Evolutionary conservation across 2,329 filamentous ascomycete species (phyloP), one percentile per base, ranked within the genome.

Genomic region (Trichoderma sp.): DNA sequence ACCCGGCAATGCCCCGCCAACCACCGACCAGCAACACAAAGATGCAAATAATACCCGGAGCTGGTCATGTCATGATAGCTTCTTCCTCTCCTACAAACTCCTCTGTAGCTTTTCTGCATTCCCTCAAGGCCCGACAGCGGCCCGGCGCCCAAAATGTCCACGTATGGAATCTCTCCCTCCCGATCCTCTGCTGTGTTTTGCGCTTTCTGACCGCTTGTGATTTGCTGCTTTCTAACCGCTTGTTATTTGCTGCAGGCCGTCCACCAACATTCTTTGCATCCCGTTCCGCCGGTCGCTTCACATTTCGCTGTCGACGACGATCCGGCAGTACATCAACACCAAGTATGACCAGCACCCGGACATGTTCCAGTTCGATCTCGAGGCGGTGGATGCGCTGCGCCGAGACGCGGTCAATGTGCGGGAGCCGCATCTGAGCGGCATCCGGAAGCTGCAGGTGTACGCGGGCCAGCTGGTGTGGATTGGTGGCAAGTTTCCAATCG

Each of bases 281-380:
- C 95, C 96, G 9, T 98, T 98, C 85, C 94, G 96, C 80, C 94
- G 93, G 82, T 96, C 95, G 69, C 91, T 93, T 78, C 89, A 93
- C 75, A 88, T 98, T 56, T 93, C 93, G 76, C 89, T 98, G 77
- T 93, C 94, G 74, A 88, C 91, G 77, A 93, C 95, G 67, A 95
- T 99, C 83, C 95, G 94, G 78, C 93, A 97, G 83, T 98, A 99
- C 87, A 98, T 99, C 81, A 97, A 95, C 77, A 93, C 91, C 84
- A 98, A 98, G 89, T 98, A 98, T 92, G 96, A 98, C 85, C 97
- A 99, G 83, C 96, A 98, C 83, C 96, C 97, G 41, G 95, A 98
- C 84, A 97, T 98, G 93, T 99, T 99, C 85, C 91, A 91, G 77
- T 90, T 94, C 78, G 97, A 99, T 86, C 91, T 91, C 75, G 92